These are phyloP conservation scores for Austroboletus niveus DNA, from an alignment of 1,284 basidiomycete genomes.

Conservation along the genomic window DNA sequence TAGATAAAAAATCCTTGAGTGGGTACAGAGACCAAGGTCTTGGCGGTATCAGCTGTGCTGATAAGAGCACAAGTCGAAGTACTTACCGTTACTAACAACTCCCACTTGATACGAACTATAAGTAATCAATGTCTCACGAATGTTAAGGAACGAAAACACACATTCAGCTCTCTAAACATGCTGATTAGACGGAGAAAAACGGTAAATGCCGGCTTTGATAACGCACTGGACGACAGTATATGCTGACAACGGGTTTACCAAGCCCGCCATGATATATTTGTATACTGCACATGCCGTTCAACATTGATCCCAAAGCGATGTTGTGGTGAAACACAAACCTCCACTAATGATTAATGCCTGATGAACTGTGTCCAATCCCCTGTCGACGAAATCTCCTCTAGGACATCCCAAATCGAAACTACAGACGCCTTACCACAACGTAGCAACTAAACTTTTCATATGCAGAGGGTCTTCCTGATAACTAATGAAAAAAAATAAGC, in stretches of 20 bases:
- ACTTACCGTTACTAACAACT: background rate
- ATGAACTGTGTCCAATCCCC: slow-evolving; percentile 2
- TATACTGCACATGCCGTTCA: background rate
- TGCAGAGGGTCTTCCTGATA: slow-evolving; percentile 1
- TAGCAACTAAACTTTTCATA: background rate
- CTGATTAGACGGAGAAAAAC: background rate
- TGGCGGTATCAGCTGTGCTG: background rate
- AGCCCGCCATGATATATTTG: slow-evolving; percentile 1
- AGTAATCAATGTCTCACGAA: background rate
- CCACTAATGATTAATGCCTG: slow-evolving; percentile 4
- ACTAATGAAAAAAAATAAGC: background rate
- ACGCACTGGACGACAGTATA: background rate
- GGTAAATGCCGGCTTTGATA: background rate
- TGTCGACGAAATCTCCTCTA: background rate
- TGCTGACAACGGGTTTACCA: background rate
- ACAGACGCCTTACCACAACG: background rate
- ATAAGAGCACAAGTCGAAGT: background rate
- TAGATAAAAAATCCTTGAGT: slow-evolving; percentile 5
- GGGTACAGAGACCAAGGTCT: slow-evolving; percentile 3
- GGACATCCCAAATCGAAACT: background rate
- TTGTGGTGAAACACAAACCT: background rate
- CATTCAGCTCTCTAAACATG: background rate
- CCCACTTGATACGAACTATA: background rate
- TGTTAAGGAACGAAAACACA: background rate
- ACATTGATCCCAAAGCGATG: background rate